Evolutionary conservation across 2,329 filamentous ascomycete genomes (phyloP), one percentile per base, ranked within the genome.

Genomic region (Beauveria scarabaeidicola): DNA sequence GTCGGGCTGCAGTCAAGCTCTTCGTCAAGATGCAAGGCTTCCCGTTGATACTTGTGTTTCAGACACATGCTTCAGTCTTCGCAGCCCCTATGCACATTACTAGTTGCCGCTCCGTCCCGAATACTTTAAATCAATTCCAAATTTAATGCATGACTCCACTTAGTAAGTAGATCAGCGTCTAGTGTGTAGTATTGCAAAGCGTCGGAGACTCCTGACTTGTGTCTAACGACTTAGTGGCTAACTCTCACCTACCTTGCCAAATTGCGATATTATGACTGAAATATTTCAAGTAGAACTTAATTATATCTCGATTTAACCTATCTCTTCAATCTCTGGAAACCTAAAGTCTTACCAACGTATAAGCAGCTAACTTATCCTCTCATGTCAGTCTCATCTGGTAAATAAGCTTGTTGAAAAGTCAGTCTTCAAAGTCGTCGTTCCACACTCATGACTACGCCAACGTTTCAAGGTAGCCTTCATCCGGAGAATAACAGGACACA

Each of bases 31-130:
- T 46, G 41, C 43, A 5, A 36, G 13, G 41, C 41, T 23, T 23
- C 27, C n/a, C 13, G 53, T 56, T 56, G 53, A 56, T 23, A 56
- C 53, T 11, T 17, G n/a, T 9, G 53, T 56, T 56, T 56, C 53
- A 56, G 19, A 56, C 10, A 17, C 13, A 11, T 47, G 53, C 41
- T 46, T 56, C 27, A 47, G 41, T 56, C 25, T 36, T 6, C 3
- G 27, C 38, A 13, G 53, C 41, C 53, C 53, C 27, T 23, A 29
- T 47, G 27, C 43, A n/a, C 53, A 56, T 56, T 46, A 36, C 43
- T 47, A 46, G 29, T 25, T 23, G 8, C 41, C 53, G 29, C 41
- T 38, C 38, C 43, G 15, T 56, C 38, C 29, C 19, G 27, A 46
- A 47, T 25, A 25, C 19, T 46, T 56, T 25, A 36, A 56, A 17